These are phyloP conservation scores for Leishmania tropica DNA, from an alignment of 208 protist species.

Conservation along the genomic window DNA sequence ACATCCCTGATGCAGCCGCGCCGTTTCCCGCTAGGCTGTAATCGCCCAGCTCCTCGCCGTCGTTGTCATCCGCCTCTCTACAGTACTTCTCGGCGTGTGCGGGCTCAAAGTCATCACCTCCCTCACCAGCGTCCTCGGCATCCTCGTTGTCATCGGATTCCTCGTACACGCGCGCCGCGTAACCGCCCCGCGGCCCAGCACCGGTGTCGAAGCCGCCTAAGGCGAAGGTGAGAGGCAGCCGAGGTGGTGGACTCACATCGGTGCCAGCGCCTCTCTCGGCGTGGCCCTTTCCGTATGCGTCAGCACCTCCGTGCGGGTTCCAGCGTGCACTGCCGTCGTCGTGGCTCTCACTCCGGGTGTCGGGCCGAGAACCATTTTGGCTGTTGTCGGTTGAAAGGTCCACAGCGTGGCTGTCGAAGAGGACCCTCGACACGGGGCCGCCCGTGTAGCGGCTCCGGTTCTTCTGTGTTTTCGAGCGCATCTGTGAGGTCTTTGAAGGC, in stretches of 20 bases:
- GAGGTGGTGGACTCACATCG: slow-evolving; percentile 16
- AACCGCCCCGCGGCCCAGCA: too few species aligned
- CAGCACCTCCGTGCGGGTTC: background rate
- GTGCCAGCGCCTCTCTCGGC: background rate
- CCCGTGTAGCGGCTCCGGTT: background rate
- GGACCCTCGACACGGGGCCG: background rate
- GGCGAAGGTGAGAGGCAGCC: slow-evolving; percentile 8
- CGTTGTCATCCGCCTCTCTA: background rate
- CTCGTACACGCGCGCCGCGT: slow-evolving; percentile 3
- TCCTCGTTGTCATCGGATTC: background rate
- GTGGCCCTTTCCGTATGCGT: background rate
- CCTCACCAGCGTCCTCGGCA: background rate
- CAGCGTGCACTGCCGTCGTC: background rate
- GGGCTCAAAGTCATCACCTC: background rate
- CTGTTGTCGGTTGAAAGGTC: slow-evolving; percentile 20
- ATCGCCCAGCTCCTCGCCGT: background rate
- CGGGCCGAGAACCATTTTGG: background rate
- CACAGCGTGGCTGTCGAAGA: background rate
- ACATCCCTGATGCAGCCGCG: too few species aligned
- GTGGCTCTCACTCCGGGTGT: slow-evolving; percentile 11
- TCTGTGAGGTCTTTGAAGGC: background rate
- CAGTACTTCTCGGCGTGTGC: background rate
- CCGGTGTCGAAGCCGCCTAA: background rate
- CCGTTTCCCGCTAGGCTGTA: background rate
- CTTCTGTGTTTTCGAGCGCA: slow-evolving; percentile 12